A percentile compares a stretch with the other conserved stretches of the same genome.
These are phyloP conservation scores for Pleurotus platypus DNA, from an alignment of 768 basidiomycete genomes.

Conservation along the genomic window DNA sequence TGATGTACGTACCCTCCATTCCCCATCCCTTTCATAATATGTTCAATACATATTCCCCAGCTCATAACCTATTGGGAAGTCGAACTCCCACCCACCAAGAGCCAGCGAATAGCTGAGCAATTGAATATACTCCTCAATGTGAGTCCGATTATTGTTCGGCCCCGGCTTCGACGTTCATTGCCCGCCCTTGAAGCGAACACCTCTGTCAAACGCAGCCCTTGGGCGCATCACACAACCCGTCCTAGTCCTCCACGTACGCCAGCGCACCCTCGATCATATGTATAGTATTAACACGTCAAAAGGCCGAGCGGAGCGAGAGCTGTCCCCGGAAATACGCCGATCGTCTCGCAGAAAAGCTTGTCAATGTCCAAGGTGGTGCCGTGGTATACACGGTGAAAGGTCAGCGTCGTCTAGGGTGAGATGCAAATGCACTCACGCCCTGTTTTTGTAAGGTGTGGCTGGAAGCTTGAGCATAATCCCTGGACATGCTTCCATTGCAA, in stretches of 20 bases:
- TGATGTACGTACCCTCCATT: conserved; percentile 41
- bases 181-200: conserved; percentile 43
- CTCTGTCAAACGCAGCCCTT: conserved; percentile 43
- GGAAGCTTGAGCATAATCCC: conserved; percentile 54
- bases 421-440: too few species aligned
- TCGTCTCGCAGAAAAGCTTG: conserved; percentile 42
- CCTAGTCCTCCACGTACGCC: conserved; percentile 62
- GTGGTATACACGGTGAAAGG: conserved; percentile 62
- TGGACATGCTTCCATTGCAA: conserved; percentile 56
- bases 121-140: conserved; percentile 61
- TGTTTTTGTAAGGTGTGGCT: conserved; percentile 39
- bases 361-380: conserved; percentile 45
- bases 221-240: conserved; percentile 56
- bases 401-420: conserved; percentile 17
- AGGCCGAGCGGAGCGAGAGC: conserved; percentile 61
- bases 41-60: conserved; percentile 28
- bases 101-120: conserved; percentile 49
- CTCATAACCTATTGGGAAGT: conserved; percentile 65
- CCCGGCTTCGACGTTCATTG: neutral
- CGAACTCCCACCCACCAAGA: conserved; percentile 47
- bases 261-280: neutral
- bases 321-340: conserved; percentile 59
- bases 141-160: conserved; percentile 17
- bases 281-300: conserved; percentile 6
- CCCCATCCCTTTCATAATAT: neutral